Evolutionary conservation across 2,329 filamentous ascomycete species (phyloP).

Genomic region (Erysiphe neolycopersici): DNA sequence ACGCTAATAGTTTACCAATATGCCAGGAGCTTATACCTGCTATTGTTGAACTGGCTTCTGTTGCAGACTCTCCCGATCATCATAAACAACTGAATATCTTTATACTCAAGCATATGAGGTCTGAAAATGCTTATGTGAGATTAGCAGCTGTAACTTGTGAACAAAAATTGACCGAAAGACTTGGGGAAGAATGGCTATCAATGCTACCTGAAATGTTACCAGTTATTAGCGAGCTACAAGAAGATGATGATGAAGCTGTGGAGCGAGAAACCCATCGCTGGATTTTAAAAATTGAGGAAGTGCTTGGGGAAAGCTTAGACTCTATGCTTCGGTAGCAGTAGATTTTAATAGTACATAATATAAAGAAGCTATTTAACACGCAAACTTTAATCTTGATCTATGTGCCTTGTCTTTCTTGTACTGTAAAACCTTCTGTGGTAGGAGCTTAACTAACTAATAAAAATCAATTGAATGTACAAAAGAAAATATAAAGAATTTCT

Average conservation of each 20-base stretch:
- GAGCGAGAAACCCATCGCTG: constrained; percentile 73
- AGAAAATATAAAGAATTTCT: no score
- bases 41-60: constrained; percentile 52
- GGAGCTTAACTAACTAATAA: no score
- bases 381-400: no score
- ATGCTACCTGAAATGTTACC: constrained; percentile 89
- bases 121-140: constrained; percentile 42
- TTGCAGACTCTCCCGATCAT: constrained; percentile 64
- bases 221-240: constrained; percentile 81
- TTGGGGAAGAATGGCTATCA: constrained; percentile 84
- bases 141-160: constrained; percentile 63
- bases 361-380: no score
- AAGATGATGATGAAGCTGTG: constrained; percentile 85
- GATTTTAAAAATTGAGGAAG: constrained; percentile 73
- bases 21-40: constrained; percentile 37
- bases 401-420: no score
- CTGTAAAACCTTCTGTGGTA: no score
- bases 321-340: constrained; percentile 53
- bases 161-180: constrained; percentile 46
- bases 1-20: constrained; percentile 20
- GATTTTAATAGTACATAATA: no score
- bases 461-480: no score
- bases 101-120: constrained; percentile 54
- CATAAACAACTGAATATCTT: constrained; percentile 67
- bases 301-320: constrained; percentile 74